A percentile compares a stretch with the other conserved stretches of the same genome.
Conservation (phyloP, 768 basidiomycete genomes). For the Thelephora ganbajun region DNA sequence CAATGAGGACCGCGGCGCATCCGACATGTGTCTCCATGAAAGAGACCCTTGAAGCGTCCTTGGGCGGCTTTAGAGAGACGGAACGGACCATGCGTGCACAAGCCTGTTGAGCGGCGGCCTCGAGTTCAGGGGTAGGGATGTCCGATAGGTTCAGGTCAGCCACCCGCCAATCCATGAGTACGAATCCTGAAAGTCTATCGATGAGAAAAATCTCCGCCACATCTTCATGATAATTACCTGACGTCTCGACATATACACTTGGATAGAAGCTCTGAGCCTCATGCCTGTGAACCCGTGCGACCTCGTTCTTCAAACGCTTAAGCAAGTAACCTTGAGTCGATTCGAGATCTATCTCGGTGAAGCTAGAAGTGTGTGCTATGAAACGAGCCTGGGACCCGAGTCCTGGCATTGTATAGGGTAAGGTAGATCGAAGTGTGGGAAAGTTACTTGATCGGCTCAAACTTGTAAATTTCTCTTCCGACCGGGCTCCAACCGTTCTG, state of each 20-base stretch:
- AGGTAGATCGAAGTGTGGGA: conserved; percentile 4
- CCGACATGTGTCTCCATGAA: conserved; percentile 19
- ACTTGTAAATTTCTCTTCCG: background rate
- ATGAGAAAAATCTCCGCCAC: background rate
- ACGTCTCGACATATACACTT: background rate
- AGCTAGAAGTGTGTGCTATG: too few species aligned
- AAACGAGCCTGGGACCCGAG: background rate
- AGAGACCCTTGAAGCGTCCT: conserved; percentile 4
- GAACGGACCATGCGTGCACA: background rate
- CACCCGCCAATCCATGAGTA: conserved; percentile 12
- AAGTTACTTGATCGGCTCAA: background rate
- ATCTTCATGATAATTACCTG: background rate
- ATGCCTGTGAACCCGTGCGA: background rate
- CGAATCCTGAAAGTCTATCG: conserved; percentile 6
- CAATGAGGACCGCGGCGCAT: conserved; percentile 12
- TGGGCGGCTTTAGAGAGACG: background rate
- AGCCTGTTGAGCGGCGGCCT: background rate
- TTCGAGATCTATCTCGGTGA: background rate
- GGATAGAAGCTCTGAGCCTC: background rate
- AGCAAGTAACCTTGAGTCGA: background rate
- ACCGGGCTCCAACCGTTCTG: background rate
- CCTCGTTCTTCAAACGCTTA: background rate
- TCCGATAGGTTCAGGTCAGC: conserved; percentile 5
- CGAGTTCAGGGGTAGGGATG: background rate
- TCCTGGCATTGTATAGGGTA: conserved; percentile 1